phyloP scores from a whole-genome alignment of 805 yeast genomes.

The Wickerhamomyces chaumierensis region DNA sequence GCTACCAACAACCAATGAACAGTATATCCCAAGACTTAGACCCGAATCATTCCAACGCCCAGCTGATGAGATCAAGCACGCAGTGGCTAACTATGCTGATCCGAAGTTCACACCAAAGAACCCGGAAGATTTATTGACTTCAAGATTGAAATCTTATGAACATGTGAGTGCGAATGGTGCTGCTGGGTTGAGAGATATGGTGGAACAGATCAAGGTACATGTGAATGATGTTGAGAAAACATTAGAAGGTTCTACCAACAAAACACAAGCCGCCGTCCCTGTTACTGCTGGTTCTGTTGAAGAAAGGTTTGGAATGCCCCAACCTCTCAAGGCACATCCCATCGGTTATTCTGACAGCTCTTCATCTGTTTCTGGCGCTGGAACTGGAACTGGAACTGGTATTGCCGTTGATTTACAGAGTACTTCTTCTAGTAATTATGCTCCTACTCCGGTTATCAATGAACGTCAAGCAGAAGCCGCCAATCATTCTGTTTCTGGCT shows the following conservation, averaged over 20 bases:
- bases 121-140: not conserved
- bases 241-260: not conserved
- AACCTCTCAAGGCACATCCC: no score
- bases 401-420: not conserved
- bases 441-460: not conserved
- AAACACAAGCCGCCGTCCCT: not conserved
- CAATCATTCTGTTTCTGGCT: not conserved
- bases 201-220: conserved; percentile 21
- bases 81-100: not conserved
- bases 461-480: not conserved
- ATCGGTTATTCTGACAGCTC: not conserved
- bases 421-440: not conserved
- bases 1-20: not conserved
- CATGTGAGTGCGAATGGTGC: conserved; percentile 6
- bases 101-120: conserved; percentile 1
- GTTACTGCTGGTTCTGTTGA: conserved; percentile 7
- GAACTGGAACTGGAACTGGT: no score
- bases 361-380: not conserved
- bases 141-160: not conserved
- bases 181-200: conserved; percentile 24
- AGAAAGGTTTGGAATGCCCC: no score
- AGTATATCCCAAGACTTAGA: not conserved
- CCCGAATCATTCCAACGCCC: not conserved
- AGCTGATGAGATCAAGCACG: conserved; percentile 4
- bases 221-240: conserved; percentile 11